Evolutionary conservation across 2,329 filamentous ascomycete species (phyloP).

Genomic region (Aspergillus fumigatiaffinis): DNA sequence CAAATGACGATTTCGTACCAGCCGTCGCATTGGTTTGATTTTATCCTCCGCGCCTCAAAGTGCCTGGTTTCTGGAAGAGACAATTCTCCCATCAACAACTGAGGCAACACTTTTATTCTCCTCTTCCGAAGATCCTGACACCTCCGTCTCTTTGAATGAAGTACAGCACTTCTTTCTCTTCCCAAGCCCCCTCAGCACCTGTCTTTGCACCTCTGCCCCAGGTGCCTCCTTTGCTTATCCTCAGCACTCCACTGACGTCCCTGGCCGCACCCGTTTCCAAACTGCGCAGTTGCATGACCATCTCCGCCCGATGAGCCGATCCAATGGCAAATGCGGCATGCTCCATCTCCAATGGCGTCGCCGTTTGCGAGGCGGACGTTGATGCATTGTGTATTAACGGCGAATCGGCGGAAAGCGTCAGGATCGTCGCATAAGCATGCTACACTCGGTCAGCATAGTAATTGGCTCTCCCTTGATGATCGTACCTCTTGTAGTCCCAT

Average conservation of each 20-base stretch:
- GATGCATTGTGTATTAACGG: constrained; percentile 58
- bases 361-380: constrained; percentile 39
- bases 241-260: constrained; percentile 84
- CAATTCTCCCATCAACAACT: background rate
- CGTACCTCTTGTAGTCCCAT: constrained; percentile 61
- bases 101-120: constrained; percentile 48
- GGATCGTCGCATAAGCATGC: constrained; percentile 61
- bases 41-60: background rate
- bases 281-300: constrained; percentile 67
- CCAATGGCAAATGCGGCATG: constrained; percentile 68
- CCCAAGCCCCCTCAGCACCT: constrained; percentile 24
- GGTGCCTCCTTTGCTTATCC: constrained; percentile 61
- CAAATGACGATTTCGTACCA: background rate
- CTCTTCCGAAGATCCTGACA: constrained; percentile 80
- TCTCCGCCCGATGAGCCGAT: constrained; percentile 70
- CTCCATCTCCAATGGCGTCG: constrained; percentile 64
- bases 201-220: constrained; percentile 31
- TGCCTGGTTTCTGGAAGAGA: background rate
- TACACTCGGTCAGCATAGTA: constrained; percentile 25
- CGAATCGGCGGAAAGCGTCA: constrained; percentile 68
- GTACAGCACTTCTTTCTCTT: constrained; percentile 73
- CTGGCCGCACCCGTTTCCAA: constrained; percentile 84
- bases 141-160: constrained; percentile 73
- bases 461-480: constrained; percentile 9
- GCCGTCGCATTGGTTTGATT: background rate